Base-by-base conservation (phyloP, 2,329 filamentous ascomycete species). In the Fusarium scirpi region DNA sequence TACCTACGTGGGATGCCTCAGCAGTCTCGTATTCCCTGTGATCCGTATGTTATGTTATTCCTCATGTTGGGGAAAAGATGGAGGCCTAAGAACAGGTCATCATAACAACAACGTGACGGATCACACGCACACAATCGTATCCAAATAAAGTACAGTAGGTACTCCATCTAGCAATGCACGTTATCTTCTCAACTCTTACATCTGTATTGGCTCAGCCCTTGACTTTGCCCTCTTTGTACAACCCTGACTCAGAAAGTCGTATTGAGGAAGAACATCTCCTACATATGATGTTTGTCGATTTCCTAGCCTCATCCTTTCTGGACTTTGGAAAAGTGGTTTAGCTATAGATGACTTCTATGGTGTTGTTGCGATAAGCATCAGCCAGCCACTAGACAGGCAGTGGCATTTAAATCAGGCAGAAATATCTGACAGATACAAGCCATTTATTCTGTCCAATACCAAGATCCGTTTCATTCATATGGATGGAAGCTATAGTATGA, bases 111-210 rank as follows among this genome's bases (percentile, higher is more conserved):
- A 62, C 41, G 43, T 67, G 38, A 68, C 60, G 46, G 18, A 65
- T 49, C 43, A 51, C 55, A 59, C 45, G 51, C n/a, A 38, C 44
- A 43, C 40, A 40, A 61, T 68, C 67, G 62, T 70, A 64, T 70
- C 63, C 49, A 64, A 59, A 70, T 55, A 58, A 71, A 71, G 63
- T 38, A 56, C 25, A 48, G 12, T 20, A 52, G 6, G 30, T 25
- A 11, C 48, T 25, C 15, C 30, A 34, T 38, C 10, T 38, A 38
- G 34, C 34, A 38, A 10, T n/a, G 11, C 18, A 38, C 18, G 34
- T n/a, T 38, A 18, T 38, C 34, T 38, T n/a, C 32, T 40, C 22
- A 5, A 25, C 18, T 40, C 22, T 18, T 38, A 24, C 22, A 16
- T 18, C 22, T 18, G 27, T 25, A 43, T 58, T 63, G 24, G 44